Conservation (phyloP, 257 asterid genomes). For the Solanum corneliomulleri region DNA sequence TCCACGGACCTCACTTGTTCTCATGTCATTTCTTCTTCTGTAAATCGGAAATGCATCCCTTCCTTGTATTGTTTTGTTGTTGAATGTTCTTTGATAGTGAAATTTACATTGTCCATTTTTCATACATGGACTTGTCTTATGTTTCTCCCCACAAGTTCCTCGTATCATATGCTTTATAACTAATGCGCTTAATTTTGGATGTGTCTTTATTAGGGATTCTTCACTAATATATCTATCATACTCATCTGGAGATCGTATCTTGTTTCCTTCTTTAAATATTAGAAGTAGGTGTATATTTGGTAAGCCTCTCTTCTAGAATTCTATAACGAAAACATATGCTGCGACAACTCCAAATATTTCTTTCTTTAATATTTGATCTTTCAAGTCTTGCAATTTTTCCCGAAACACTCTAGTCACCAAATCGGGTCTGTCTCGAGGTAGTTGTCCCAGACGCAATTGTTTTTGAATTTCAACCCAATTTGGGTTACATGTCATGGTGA, state of each 20-base stretch:
- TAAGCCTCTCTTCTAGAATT: neutral
- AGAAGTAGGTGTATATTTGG: neutral
- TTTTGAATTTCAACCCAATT: neutral
- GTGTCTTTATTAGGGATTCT: neutral
- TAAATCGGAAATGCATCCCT: neutral
- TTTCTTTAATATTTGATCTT: neutral
- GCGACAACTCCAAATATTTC: neutral
- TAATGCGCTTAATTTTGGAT: neutral
- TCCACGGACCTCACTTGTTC: neutral
- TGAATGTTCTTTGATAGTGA: neutral
- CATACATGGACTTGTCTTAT: neutral
- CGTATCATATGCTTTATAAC: too few species aligned
- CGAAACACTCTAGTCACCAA: neutral
- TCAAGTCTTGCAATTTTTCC: neutral
- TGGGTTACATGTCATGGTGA: neutral
- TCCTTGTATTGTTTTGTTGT: neutral
- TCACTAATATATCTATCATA: neutral
- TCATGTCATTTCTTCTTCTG: too few species aligned
- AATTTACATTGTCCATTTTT: neutral
- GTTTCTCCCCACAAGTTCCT: too few species aligned
- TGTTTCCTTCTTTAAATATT: neutral
- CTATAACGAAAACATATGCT: neutral
- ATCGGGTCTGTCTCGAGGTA: neutral
- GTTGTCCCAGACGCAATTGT: fast-evolving
- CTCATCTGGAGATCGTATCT: neutral